Percentiles rank a stretch among this genome's conserved stretches.
Conservation (phyloP, 192 early-diverging fungal genomes). For the Globomyces pollinis-pini region DNA sequence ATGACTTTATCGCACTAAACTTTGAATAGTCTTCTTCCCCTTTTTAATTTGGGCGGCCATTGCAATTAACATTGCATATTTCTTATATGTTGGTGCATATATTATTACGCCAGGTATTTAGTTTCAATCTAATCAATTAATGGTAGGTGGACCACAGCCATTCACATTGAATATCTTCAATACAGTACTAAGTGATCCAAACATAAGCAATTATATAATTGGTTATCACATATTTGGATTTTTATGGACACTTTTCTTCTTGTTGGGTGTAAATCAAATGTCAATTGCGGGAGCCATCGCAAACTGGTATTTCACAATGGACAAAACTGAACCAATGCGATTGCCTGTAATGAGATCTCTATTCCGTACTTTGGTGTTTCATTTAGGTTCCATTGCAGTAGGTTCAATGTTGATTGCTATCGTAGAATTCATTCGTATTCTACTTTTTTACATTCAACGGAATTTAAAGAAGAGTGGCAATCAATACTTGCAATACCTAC, state of each 20-base stretch:
- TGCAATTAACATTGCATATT: constrained; percentile 18
- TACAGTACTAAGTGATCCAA: constrained; percentile 14
- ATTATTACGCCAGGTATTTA: constrained; percentile 18
- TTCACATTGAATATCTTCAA: constrained; percentile 7
- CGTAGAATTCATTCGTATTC: constrained; percentile 37
- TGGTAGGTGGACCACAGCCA: background rate
- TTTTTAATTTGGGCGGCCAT: constrained; percentile 13
- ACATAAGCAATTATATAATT: constrained; percentile 23
- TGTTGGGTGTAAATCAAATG: constrained; percentile 38
- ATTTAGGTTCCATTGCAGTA: constrained; percentile 44
- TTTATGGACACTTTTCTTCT: constrained; percentile 42
- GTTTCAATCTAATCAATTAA: background rate
- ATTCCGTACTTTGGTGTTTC: constrained; percentile 34
- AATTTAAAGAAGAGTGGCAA: constrained; percentile 20
- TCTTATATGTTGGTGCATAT: constrained; percentile 20
- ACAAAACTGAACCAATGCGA: constrained; percentile 25
- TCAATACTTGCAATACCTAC: constrained; percentile 18
- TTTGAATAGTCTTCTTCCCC: constrained; percentile 25
- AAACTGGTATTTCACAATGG: constrained; percentile 43
- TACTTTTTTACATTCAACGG: constrained; percentile 28
- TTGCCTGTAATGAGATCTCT: constrained; percentile 30
- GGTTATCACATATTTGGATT: constrained; percentile 50
- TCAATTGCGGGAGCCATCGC: constrained; percentile 46
- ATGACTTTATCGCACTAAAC: background rate
- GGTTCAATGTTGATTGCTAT: constrained; percentile 49